These are phyloP conservation scores for Mortierella sp. DNA, from an alignment of 371 early-diverging fungal genomes.

Conservation along the genomic window DNA sequence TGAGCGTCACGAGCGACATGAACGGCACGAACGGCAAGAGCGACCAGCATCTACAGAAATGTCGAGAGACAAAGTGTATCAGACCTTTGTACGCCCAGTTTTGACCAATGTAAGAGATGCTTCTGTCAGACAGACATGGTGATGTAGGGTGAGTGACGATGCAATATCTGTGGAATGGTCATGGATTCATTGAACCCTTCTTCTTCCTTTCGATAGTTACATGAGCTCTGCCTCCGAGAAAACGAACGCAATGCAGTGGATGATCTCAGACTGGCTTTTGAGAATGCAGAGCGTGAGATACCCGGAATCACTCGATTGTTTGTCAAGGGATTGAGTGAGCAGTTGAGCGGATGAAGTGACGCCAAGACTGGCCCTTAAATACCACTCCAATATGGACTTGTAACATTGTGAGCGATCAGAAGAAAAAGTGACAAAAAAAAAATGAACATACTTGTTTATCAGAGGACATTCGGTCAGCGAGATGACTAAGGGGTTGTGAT, in stretches of 20 bases:
- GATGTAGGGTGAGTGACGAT: no score
- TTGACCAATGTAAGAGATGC: conserved; percentile 28
- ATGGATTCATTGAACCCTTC: no score
- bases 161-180: no score
- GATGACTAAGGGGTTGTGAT: no score
- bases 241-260: conserved; percentile 67
- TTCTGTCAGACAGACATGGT: no score
- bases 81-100: conserved; percentile 48
- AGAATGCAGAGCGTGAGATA: conserved; percentile 68
- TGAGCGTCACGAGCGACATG: conserved; percentile 9
- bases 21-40: conserved; percentile 22
- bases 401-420: no score
- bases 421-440: no score
- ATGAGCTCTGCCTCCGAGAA: conserved; percentile 61
- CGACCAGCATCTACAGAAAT: conserved; percentile 33
- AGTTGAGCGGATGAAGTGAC: conserved; percentile 21
- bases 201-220: conserved; percentile 20
- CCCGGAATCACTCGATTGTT: conserved; percentile 69
- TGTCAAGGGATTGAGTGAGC: conserved; percentile 59
- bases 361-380: background rate
- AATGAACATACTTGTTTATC: no score
- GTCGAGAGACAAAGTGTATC: conserved; percentile 48
- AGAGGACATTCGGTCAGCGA: no score
- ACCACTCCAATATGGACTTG: no score
- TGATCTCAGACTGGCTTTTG: conserved; percentile 66